These are phyloP conservation scores for Senna tora DNA, from an alignment of 306 rosid species.

Conservation along the genomic window DNA sequence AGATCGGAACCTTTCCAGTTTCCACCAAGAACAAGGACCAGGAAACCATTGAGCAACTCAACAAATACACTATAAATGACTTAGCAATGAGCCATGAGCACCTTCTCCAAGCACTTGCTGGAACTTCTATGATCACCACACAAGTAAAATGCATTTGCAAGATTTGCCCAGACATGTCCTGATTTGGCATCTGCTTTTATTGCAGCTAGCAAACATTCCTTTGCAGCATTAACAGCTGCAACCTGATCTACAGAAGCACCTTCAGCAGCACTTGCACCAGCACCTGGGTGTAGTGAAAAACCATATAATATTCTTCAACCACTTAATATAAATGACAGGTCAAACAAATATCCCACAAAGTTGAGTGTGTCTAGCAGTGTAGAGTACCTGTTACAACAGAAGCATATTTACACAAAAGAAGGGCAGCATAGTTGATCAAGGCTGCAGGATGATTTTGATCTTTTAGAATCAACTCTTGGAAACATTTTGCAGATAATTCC, in stretches of 20 bases:
- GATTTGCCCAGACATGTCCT: conserved; percentile 92
- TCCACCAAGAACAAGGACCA: conserved; percentile 45
- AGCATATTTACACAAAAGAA: conserved; percentile 80
- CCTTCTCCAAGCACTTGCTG: conserved; percentile 97
- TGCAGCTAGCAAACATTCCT: conserved; percentile 89
- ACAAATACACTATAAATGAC: conserved; percentile 53
- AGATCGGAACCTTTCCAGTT: conserved; percentile 34
- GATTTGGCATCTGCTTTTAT: conserved; percentile 80
- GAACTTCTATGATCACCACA: conserved; percentile 88
- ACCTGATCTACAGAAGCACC: conserved; percentile 59
- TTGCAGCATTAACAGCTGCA: conserved; percentile 74
- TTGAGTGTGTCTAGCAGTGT: conserved; percentile 29
- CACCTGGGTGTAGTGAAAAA: conserved; percentile 59
- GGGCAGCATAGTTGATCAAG: conserved; percentile 80
- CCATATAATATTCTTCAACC: conserved; percentile 34
- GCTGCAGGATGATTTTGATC: conserved; percentile 98
- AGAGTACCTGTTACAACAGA: conserved; percentile 83
- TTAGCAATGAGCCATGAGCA: conserved; percentile 64
- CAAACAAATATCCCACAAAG: conserved; percentile 15
- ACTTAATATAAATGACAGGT: conserved; percentile 17
- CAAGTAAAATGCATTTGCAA: conserved; percentile 76
- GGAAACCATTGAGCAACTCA: conserved; percentile 58
- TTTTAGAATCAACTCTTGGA: conserved; percentile 81
- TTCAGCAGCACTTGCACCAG: conserved; percentile 85
- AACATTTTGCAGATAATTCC: conserved; percentile 81